Evolutionary conservation across 441 rosid genomes (phyloP).

Genomic region (Melastoma candidum): DNA sequence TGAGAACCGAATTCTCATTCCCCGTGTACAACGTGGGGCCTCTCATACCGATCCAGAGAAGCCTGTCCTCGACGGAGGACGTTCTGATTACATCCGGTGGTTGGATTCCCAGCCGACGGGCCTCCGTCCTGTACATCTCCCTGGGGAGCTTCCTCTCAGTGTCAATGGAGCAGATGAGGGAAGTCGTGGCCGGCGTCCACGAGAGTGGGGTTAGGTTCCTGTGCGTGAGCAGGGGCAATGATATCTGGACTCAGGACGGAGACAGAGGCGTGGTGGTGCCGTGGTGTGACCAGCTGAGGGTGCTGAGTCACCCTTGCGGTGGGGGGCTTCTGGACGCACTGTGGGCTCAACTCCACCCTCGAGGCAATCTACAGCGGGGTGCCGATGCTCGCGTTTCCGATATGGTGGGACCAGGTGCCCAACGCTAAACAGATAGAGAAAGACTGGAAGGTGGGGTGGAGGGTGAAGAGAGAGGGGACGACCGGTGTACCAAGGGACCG

Average conservation of each 20-base stretch:
- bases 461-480: conserved; percentile 2
- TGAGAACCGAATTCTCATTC: neutral
- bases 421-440: conserved; percentile 23
- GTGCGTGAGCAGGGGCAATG: conserved; percentile 12
- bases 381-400: conserved; percentile 27
- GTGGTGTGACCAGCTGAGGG: conserved; percentile 32
- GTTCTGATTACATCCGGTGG: neutral
- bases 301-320: conserved; percentile 21
- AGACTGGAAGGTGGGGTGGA: conserved; percentile 29
- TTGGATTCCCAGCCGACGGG: conserved; percentile 8
- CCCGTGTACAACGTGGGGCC: conserved; percentile 15
- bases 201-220: conserved; percentile 16
- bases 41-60: conserved; percentile 1
- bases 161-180: conserved; percentile 17
- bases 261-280: conserved; percentile 19
- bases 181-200: conserved; percentile 16
- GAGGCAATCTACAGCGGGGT: conserved; percentile 21
- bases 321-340: conserved; percentile 28
- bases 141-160: conserved; percentile 21
- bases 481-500: too few species aligned
- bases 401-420: conserved; percentile 20
- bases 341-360: conserved; percentile 17
- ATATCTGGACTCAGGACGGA: conserved; percentile 9
- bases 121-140: conserved; percentile 21
- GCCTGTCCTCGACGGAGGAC: neutral